These are phyloP conservation scores for Heliocybe sulcata DNA, from an alignment of 1,284 basidiomycete species.

Conservation along the genomic window DNA sequence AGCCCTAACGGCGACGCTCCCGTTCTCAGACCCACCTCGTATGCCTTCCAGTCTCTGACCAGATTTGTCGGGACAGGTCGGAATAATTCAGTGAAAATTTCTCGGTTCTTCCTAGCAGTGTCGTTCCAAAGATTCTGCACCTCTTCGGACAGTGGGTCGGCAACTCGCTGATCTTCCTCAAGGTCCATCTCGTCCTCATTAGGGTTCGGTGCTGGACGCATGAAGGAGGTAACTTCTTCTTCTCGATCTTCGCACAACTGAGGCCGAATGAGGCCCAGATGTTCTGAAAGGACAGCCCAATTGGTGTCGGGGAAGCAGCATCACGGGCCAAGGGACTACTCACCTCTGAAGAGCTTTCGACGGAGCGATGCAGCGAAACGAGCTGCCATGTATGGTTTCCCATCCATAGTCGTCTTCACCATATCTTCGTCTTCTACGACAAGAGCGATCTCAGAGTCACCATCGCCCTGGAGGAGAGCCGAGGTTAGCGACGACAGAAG, in stretches of 20 bases:
- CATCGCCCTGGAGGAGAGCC: slow-evolving; percentile 56
- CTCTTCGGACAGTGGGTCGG: slow-evolving; percentile 70
- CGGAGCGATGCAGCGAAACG: slow-evolving; percentile 77
- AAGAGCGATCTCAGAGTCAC: slow-evolving; percentile 89
- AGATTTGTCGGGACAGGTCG: slow-evolving; percentile 76
- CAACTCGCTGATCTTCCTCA: slow-evolving; percentile 60
- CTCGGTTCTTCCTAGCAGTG: slow-evolving; percentile 75
- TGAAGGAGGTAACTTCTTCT: slow-evolving; percentile 50
- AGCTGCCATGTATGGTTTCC: slow-evolving; percentile 56
- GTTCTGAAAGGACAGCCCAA: slow-evolving; percentile 43
- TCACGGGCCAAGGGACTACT: slow-evolving; percentile 10
- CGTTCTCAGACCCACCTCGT: slow-evolving; percentile 47
- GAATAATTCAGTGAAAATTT: slow-evolving; percentile 80
- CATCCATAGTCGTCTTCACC: slow-evolving; percentile 76
- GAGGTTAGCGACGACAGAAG: slow-evolving; percentile 1
- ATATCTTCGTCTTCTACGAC: slow-evolving; percentile 85
- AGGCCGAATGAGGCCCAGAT: slow-evolving; percentile 76
- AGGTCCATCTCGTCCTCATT: slow-evolving; percentile 60
- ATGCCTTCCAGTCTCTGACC: slow-evolving; percentile 71
- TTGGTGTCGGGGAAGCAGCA: neutral
- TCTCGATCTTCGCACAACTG: slow-evolving; percentile 35
- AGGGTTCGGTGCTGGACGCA: slow-evolving; percentile 71
- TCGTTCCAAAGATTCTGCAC: slow-evolving; percentile 59
- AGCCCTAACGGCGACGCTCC: slow-evolving; percentile 14
- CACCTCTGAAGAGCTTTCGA: slow-evolving; percentile 70